Evolutionary conservation across 2,329 filamentous ascomycete species (phyloP).

Genomic region (Exserohilum turcica): DNA sequence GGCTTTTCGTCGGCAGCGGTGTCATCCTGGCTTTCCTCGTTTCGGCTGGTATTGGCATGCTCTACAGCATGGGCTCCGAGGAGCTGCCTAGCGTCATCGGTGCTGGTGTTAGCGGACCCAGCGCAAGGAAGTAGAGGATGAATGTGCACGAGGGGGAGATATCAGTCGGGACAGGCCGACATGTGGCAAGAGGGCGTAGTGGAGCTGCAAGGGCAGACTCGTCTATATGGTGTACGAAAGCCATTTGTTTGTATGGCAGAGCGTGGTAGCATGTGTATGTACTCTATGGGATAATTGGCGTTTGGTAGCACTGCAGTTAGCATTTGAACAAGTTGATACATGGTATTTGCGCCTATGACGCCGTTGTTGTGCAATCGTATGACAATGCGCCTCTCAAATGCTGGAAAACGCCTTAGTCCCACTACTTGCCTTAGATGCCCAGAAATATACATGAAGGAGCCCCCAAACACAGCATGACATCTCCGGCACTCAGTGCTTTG

Average conservation of each 20-base stretch:
- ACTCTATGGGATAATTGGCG: constrained; percentile 36
- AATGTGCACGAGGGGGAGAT: not conserved
- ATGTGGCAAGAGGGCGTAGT: not conserved
- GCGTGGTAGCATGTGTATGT: constrained; percentile 17
- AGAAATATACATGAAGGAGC: not conserved
- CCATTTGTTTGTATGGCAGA: constrained; percentile 24
- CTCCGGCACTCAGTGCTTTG: not conserved
- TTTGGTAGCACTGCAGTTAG: constrained; percentile 41
- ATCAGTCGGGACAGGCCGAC: not conserved
- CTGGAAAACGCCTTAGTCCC: constrained; percentile 8
- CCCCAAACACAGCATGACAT: not conserved
- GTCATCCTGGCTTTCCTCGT: constrained; percentile 72
- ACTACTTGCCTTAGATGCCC: not conserved
- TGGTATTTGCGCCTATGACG: constrained; percentile 3
- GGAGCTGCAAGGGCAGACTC: constrained; percentile 10
- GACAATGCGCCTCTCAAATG: constrained; percentile 13
- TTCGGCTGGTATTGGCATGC: constrained; percentile 72
- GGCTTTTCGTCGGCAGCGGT: constrained; percentile 78
- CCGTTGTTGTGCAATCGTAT: not conserved
- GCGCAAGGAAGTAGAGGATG: constrained; percentile 44
- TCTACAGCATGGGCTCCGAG: constrained; percentile 84
- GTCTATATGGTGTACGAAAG: constrained; percentile 42
- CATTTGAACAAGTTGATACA: constrained; percentile 16
- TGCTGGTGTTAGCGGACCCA: constrained; percentile 80
- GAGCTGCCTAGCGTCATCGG: constrained; percentile 92